Conservation (phyloP, 2,329 filamentous ascomycete species). For the Stemphylium vesicarium region DNA sequence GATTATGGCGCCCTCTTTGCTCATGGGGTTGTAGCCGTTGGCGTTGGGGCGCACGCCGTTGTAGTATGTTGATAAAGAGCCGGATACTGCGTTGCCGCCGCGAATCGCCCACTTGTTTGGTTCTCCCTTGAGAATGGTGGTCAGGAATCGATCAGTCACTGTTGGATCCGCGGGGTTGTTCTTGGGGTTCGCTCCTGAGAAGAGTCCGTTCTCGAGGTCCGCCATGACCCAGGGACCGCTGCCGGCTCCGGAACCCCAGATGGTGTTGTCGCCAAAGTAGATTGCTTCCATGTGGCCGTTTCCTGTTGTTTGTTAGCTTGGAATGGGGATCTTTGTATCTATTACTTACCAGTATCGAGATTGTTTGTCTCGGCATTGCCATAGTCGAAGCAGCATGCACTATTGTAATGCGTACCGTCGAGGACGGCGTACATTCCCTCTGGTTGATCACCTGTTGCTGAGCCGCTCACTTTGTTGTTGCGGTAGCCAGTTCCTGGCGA, state of each 20-base stretch:
- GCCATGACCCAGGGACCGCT: conserved; percentile 72
- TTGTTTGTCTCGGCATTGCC: conserved; percentile 53
- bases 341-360: conserved; percentile 49
- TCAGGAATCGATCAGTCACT: conserved; percentile 63
- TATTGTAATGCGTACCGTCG: conserved; percentile 66
- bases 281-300: conserved; percentile 73
- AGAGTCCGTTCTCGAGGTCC: conserved; percentile 71
- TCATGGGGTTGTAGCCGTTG: conserved; percentile 66
- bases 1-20: conserved; percentile 69
- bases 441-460: conserved; percentile 61
- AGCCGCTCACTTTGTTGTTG: conserved; percentile 61
- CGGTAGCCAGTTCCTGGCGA: conserved; percentile 69
- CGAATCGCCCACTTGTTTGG: conserved; percentile 65
- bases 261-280: conserved; percentile 64
- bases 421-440: conserved; percentile 68
- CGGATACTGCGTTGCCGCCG: conserved; percentile 63
- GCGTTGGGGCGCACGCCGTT: conserved; percentile 60
- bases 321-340: accelerated
- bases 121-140: conserved; percentile 63
- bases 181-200: conserved; percentile 58
- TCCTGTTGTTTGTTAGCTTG: conserved; percentile 28
- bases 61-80: conserved; percentile 64
- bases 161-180: conserved; percentile 62
- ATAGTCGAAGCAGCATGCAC: conserved; percentile 59
- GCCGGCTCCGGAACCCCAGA: conserved; percentile 64